Evolutionary conservation across 805 yeast genomes (phyloP), one percentile per base, ranked within the genome.

Genomic region (Monosporozyma siamensis): DNA sequence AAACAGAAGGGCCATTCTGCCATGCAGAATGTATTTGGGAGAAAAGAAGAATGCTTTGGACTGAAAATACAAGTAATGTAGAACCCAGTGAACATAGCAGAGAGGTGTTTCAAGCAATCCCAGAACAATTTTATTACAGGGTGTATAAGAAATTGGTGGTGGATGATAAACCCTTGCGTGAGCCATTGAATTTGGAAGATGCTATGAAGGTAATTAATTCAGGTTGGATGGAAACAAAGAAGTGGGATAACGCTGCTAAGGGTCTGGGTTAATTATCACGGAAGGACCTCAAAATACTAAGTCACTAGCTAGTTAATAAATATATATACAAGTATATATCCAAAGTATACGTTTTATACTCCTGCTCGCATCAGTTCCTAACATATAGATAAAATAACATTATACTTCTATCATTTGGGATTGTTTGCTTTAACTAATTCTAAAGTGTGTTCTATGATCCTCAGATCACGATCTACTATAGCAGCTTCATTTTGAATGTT

Each of bases 201-300:
- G 77, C 83, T 34, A 58, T 87, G 40, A 72, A 73, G 49, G 74
- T 89, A 20, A 72, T 89, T 34, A 78, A 85, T 53, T 75, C 82
- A 3, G 96, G 96, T 15, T 89, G 97, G 97, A 71, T 73, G 12
- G 80, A 78, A 46, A 77, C 77, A 18, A 86, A 80, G 40, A 75
- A 77, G 50, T 89, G 92, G 90, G 81, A 75, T 44, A 64, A 68
- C 26, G 74, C 74, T 6, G 63, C 69, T 1, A 63, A 59, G 26
- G 43, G 43, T 3, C 6, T 29, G 27, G 41, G 41, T 27, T 38
- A 38, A 21, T 4, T 15, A 21, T 14, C 6, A 14, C 18, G 25
- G 6, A 23, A 6, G 25, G n/a, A n/a, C n/a, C n/a, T n/a, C n/a
- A n/a, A n/a, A n/a, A n/a, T n/a, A n/a, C n/a, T n/a, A n/a, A n/a